Percentiles rank a stretch among this genome's conserved stretches.
Conservation (phyloP, 2,329 filamentous ascomycete genomes). For the Periconia sp. region DNA sequence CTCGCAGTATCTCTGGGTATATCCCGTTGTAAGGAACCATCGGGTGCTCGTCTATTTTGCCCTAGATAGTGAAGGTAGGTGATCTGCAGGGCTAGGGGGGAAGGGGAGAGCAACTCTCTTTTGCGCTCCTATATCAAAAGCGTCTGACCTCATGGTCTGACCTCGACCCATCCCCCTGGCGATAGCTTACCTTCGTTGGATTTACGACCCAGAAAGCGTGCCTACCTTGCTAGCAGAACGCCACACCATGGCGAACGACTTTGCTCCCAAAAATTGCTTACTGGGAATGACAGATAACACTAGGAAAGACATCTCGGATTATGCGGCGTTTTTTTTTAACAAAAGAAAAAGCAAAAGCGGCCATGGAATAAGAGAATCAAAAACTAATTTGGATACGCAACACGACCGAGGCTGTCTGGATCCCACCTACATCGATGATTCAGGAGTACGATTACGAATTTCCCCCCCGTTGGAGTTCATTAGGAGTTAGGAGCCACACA, state of each 20-base stretch:
- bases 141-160: background rate
- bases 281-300: background rate
- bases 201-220: background rate
- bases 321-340: background rate
- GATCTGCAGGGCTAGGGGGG: background rate
- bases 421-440: background rate
- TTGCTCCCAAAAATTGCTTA: background rate
- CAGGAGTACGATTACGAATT: background rate
- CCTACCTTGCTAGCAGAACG: background rate
- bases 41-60: conserved; percentile 9
- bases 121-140: background rate
- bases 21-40: conserved; percentile 9
- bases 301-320: too few relatives aligned
- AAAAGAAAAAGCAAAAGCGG: background rate
- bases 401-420: too few relatives aligned
- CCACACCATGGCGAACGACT: background rate
- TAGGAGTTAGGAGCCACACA: too few relatives aligned
- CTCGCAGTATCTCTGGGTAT: background rate
- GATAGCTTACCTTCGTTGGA: background rate
- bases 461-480: background rate
- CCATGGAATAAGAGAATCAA: background rate
- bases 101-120: background rate
- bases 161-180: background rate
- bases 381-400: too few relatives aligned
- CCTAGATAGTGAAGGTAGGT: conserved; percentile 1